Conservation (phyloP, 1,284 basidiomycete genomes). For the Puccinia triticina region DNA sequence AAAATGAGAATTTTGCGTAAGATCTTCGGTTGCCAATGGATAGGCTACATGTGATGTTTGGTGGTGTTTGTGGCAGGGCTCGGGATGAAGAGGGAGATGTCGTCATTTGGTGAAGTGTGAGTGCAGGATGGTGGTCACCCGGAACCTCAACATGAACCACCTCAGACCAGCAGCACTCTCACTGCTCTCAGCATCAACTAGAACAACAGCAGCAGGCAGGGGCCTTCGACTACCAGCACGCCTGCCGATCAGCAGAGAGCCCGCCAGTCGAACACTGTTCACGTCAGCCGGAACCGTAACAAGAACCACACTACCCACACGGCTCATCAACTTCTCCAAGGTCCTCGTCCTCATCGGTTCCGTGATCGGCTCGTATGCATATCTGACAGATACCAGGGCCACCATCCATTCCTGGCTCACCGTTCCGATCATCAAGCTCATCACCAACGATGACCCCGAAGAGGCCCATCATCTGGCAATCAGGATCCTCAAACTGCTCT, state of each 20-base stretch:
- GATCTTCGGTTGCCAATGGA: no score
- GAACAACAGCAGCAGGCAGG: neutral
- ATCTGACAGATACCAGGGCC: constrained; percentile 48
- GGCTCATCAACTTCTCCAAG: constrained; percentile 33
- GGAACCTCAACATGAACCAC: neutral
- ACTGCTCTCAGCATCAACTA: neutral
- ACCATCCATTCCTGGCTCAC: constrained; percentile 38
- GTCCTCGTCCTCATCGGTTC: neutral
- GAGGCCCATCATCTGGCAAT: constrained; percentile 44
- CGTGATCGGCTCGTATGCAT: constrained; percentile 28
- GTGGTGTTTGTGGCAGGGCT: no score
- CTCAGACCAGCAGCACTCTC: neutral
- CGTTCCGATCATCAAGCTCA: constrained; percentile 35
- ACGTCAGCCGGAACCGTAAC: neutral
- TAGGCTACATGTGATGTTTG: no score
- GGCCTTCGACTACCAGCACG: no score
- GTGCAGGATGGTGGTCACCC: neutral
- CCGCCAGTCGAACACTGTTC: neutral
- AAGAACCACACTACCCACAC: neutral
- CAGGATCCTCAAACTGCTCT: constrained; percentile 33
- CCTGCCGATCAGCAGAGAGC: no score
- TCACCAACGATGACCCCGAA: constrained; percentile 39
- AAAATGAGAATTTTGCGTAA: no score
- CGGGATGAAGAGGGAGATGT: no score
- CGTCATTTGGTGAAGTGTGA: neutral